phyloP scores from a whole-genome alignment of 2,329 filamentous ascomycete genomes.

The Claviceps sp. region DNA sequence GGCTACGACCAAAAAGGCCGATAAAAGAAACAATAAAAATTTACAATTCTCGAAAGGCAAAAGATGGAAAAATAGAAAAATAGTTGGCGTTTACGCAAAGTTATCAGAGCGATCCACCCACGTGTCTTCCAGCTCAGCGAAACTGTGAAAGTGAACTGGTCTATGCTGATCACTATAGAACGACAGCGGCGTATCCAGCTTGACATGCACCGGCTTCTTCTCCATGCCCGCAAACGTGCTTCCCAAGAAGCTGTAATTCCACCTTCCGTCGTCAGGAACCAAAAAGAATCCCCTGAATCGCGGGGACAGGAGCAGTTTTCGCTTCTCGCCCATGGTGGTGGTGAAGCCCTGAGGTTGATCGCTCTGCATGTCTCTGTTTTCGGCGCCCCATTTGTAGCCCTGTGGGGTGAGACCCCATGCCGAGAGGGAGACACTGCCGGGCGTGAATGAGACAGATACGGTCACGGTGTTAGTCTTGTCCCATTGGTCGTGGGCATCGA shows the following conservation, averaged over 20 bases:
- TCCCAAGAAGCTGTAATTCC: constrained; percentile 99
- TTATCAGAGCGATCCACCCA: constrained; percentile 90
- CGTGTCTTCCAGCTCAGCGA: constrained; percentile 91
- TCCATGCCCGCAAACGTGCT: constrained; percentile 75
- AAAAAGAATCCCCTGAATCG: constrained; percentile 94
- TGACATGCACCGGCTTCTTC: constrained; percentile 83
- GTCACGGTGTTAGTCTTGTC: constrained; percentile 82
- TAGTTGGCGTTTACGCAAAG: constrained; percentile 52
- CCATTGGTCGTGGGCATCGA: constrained; percentile 55
- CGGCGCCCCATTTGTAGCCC: constrained; percentile 92
- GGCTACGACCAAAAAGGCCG: not conserved
- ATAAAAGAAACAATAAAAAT: not conserved
- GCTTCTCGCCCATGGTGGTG: constrained; percentile 86
- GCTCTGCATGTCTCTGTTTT: constrained; percentile 85
- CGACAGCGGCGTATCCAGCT: constrained; percentile 77
- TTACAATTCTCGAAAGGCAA: not conserved
- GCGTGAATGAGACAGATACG: constrained; percentile 92
- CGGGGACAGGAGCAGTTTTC: constrained; percentile 82
- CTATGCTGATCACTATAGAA: constrained; percentile 92
- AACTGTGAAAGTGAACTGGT: constrained; percentile 91
- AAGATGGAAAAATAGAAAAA: too few species aligned
- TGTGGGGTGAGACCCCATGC: constrained; percentile 86
- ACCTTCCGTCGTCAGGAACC: constrained; percentile 75
- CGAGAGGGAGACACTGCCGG: constrained; percentile 85
- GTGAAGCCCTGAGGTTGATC: constrained; percentile 92